These are phyloP conservation scores for Cryptococcus hybrid DNA, from an alignment of 1,284 basidiomycete species.

Conservation along the genomic window DNA sequence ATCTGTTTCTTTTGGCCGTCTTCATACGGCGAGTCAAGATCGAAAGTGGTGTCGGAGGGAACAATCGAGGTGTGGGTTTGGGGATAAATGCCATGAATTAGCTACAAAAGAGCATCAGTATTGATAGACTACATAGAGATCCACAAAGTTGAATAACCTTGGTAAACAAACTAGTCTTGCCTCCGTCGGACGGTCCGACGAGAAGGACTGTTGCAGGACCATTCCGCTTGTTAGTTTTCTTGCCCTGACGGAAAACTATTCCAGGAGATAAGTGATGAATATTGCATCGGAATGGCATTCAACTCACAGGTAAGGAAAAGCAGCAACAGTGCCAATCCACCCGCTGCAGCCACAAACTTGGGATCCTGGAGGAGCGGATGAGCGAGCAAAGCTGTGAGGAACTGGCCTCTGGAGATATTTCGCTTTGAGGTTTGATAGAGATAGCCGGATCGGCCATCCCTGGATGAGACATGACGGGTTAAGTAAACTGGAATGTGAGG, in stretches of 20 bases:
- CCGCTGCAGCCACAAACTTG: slow-evolving; percentile 31
- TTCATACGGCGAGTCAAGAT: slow-evolving; percentile 20
- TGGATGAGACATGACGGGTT: no score
- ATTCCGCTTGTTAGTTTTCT: slow-evolving; percentile 11
- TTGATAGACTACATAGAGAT: background rate
- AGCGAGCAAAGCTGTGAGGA: slow-evolving; percentile 21
- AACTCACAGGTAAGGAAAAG: slow-evolving; percentile 26
- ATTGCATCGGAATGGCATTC: background rate
- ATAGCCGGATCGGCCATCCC: slow-evolving; percentile 1
- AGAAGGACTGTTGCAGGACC: slow-evolving; percentile 38
- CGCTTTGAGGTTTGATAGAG: background rate
- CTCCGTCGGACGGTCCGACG: slow-evolving; percentile 40
- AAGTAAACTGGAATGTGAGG: no score
- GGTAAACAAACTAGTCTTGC: slow-evolving; percentile 46
- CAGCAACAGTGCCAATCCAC: slow-evolving; percentile 25
- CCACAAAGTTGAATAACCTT: slow-evolving; percentile 26
- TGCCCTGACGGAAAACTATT: slow-evolving; percentile 16
- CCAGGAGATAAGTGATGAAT: background rate
- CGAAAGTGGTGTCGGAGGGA: slow-evolving; percentile 29
- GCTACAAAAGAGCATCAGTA: slow-evolving; percentile 16
- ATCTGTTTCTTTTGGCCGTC: slow-evolving; percentile 20
- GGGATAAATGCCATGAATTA: slow-evolving; percentile 32
- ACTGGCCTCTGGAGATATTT: slow-evolving; percentile 23
- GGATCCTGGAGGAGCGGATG: slow-evolving; percentile 33
- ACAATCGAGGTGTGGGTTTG: slow-evolving; percentile 44